Base-by-base conservation (phyloP, 345 rosid genomes). In the Physaria fendleri region DNA sequence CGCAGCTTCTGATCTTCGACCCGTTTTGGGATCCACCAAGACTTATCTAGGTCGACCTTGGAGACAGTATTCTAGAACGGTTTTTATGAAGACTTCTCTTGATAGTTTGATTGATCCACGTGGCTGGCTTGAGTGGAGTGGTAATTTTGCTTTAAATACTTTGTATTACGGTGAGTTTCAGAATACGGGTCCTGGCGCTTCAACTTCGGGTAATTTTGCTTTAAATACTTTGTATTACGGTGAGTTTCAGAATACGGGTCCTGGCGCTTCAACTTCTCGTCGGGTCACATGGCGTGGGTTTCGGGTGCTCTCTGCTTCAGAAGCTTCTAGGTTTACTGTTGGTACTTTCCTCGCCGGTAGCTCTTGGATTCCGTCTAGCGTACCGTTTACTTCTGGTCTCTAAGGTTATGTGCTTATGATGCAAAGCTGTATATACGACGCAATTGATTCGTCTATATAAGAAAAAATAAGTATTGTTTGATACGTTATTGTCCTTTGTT, bases 21-120 rank as follows among this genome's bases (percentile, higher is more conserved):
- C 85, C 4, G 76, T 77, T 38, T 69, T 71, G 5, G 75, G 80
- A 56, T 77, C 90, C 4, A 78, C 81, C 35, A 74, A 74, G 27
- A 79, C 87, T 8, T 84, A 51, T 62, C 53, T 84, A 12, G 90
- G 87, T 1, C 39, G 87, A 35, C 90, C 85, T 0, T 81, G 90
- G 90, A 72, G 77, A 60, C 45, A 71, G 17, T 84, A 81, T 18
- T 84, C 87, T 0, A 62, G 87, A 7, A 79, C 85, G 0, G 80
- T 84, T 32, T 77, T 71, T 8, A 69, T 84, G 56, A 61, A 71
- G 39, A 79, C 76, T 13, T 84, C 71, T 35, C 72, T 84, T 1
- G 87, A 79, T 59, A 49, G 74, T n/a, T 15, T 81, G 17, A 80
- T 84, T 23, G 65, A 74, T 46, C 67, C 87, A 5, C 71, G 76